Evolutionary conservation across 2,329 filamentous ascomycete genomes (phyloP).

Genomic region (Hypoxylon sp.): DNA sequence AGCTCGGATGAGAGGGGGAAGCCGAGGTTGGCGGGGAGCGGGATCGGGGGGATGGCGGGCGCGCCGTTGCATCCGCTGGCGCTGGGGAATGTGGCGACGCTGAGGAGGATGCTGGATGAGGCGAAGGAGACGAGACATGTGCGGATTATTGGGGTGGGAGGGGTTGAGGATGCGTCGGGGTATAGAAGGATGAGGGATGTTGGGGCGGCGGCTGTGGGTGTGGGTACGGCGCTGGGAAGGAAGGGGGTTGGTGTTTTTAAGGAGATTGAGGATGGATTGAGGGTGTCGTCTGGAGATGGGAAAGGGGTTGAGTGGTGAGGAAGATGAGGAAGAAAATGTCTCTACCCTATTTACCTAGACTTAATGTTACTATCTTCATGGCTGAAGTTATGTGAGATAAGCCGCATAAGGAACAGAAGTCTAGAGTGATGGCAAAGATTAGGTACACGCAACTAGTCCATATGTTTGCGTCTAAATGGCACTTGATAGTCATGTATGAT

Average conservation of each 20-base stretch:
- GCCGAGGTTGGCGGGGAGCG: slow-evolving; percentile 67
- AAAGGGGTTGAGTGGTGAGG: slow-evolving; percentile 11
- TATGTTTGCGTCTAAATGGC: neutral
- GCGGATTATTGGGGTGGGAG: slow-evolving; percentile 78
- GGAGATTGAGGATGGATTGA: slow-evolving; percentile 62
- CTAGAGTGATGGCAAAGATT: neutral
- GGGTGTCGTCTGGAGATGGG: slow-evolving; percentile 27
- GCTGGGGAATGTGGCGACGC: slow-evolving; percentile 79
- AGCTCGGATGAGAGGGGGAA: slow-evolving; percentile 40
- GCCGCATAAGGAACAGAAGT: neutral
- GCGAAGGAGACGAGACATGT: slow-evolving; percentile 66
- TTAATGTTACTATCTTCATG: neutral
- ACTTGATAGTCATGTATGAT: neutral
- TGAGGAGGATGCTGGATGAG: slow-evolving; percentile 72
- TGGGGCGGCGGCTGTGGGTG: slow-evolving; percentile 76
- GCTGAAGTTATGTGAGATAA: neutral
- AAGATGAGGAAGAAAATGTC: neutral
- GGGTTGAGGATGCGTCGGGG: slow-evolving; percentile 75
- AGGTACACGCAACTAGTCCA: neutral
- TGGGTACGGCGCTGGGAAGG: slow-evolving; percentile 78
- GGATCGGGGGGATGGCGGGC: slow-evolving; percentile 77
- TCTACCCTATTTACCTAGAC: no score
- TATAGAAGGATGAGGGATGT: slow-evolving; percentile 76
- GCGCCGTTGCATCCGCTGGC: slow-evolving; percentile 80
- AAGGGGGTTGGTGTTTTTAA: slow-evolving; percentile 74